Evolutionary conservation across 2,329 filamentous ascomycete genomes (phyloP).

Genomic region (Paraconiothyrium sp.): DNA sequence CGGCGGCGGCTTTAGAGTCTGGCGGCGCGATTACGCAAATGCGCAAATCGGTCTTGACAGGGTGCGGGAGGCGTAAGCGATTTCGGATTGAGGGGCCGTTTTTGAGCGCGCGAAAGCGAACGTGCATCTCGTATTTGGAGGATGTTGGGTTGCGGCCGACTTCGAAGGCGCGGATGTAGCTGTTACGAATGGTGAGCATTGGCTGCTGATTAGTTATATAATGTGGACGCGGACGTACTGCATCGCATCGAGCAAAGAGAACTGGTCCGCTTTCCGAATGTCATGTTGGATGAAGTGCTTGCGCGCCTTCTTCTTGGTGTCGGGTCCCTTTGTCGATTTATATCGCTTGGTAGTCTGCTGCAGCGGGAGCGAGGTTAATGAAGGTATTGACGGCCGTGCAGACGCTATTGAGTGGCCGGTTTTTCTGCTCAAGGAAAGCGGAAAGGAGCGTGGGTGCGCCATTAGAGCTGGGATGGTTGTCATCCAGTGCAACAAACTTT

Average conservation of each 20-base stretch:
- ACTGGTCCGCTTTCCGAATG: conserved; percentile 74
- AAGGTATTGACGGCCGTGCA: conserved; percentile 31
- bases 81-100: conserved; percentile 88
- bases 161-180: conserved; percentile 91
- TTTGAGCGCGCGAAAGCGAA: conserved; percentile 84
- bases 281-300: conserved; percentile 71
- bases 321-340: conserved; percentile 51
- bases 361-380: conserved; percentile 37
- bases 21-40: conserved; percentile 94
- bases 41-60: conserved; percentile 85
- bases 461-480: conserved; percentile 32
- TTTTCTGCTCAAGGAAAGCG: conserved; percentile 46
- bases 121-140: conserved; percentile 87
- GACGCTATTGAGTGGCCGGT: conserved; percentile 31
- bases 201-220: no score
- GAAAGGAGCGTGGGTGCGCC: conserved; percentile 46
- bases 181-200: conserved; percentile 47
- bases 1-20: conserved; percentile 75
- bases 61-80: conserved; percentile 86
- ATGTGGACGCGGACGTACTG: conserved; percentile 64
- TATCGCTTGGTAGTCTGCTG: conserved; percentile 50
- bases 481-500: conserved; percentile 32
- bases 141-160: conserved; percentile 78
- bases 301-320: conserved; percentile 66
- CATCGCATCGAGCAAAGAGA: conserved; percentile 90